A percentile compares a stretch with the other conserved stretches of the same genome.
Conservation (phyloP, 2,329 filamentous ascomycete genomes). For the Botrytis squamosa region DNA sequence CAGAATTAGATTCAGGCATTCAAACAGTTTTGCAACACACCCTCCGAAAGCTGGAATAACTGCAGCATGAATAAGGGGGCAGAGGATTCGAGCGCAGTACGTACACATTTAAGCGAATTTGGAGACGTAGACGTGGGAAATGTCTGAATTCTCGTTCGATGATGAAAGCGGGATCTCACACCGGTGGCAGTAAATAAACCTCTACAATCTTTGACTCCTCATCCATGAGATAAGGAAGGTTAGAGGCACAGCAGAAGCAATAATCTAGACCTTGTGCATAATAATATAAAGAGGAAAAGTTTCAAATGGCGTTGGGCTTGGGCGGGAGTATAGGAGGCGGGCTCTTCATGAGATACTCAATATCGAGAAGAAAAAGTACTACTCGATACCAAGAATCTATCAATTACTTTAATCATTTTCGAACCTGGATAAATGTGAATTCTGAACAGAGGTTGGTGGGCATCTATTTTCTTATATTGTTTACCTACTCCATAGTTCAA, state of each 20-base stretch:
- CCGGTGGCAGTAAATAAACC: not conserved
- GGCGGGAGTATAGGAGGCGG: not conserved
- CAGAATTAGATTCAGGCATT: slow-evolving; percentile 56
- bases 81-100: not conserved
- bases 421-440: not conserved
- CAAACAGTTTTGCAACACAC: slow-evolving; percentile 54
- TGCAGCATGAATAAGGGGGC: not conserved
- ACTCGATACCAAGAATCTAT: not conserved
- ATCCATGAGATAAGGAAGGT: not conserved
- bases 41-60: slow-evolving; percentile 33
- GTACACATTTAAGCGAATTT: not conserved
- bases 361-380: not conserved
- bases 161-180: not conserved
- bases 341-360: not conserved
- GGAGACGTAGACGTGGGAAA: not conserved
- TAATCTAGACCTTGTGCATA: slow-evolving; percentile 5
- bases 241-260: not conserved
- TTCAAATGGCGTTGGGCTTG: not conserved
- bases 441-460: not conserved
- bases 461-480: not conserved
- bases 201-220: not conserved
- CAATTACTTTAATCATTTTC: not conserved
- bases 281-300: not conserved
- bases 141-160: not conserved
- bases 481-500: not conserved